Evolutionary conservation across 345 rosid genomes (phyloP), one percentile per base, ranked within the genome.

Genomic region (Triadica sebifera): DNA sequence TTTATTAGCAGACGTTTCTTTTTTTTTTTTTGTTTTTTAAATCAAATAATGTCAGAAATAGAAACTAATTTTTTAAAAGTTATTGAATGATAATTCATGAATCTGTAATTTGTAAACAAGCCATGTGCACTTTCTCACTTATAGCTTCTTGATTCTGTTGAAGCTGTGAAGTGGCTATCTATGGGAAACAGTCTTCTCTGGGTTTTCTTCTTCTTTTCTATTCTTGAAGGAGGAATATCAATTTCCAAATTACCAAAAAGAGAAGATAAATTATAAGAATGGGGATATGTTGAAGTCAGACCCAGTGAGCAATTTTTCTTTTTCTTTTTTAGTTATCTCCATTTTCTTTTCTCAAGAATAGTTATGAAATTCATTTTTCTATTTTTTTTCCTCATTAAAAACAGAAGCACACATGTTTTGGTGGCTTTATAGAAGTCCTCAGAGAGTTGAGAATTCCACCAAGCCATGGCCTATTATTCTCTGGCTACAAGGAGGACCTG

Each of bases 401-500:
- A 16, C 80, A 94, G 98, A 85, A 77, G 97, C 97, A 80, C 93
- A 94, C 70, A 85, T 94, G 93, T 94, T 94, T 84, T 94, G 97
- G 97, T 92, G 97, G 98, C 87, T 89, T 9, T 94, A 92, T 56
- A 87, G 62, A 75, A 94, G 98, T 83, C 88, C 96, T 0, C 65
- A 88, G 80, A 89, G 98, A 81, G 89, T 88, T 64, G 87, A 92
- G 47, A 81, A 89, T 78, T 76, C 91, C 64, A 80, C 92, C n/a
- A 94, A 87, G 71, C 97, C 97, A 73, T 94, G 98, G 98, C 98
- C 98, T 41, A 79, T 84, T 74, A 79, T 94, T 81, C 92, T 94
- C 47, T 94, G 98, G 98, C 73, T 94, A 74, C 98, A 94, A 77
- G 98, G 98, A 66, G 98, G 98, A 76, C 98, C 98, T 69, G 97